phyloP scores from a whole-genome alignment of 2,329 filamentous ascomycete genomes.

The Triangularia setosa region DNA sequence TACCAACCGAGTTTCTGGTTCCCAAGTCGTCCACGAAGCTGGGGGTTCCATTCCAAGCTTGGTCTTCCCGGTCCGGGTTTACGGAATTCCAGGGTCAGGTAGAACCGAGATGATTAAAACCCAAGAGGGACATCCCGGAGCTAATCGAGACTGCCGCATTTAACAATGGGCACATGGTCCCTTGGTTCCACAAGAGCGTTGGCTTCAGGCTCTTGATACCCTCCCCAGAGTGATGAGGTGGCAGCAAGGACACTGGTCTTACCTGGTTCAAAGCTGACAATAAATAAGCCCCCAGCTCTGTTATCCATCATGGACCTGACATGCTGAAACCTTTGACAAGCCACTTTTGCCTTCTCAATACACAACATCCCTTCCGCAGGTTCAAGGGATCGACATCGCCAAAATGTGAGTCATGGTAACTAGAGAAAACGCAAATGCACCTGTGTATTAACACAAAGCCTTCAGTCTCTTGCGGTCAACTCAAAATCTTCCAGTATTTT shows the following conservation, averaged over 20 bases:
- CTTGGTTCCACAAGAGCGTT: constrained; percentile 16
- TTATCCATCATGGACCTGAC: background rate
- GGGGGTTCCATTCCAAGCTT: background rate
- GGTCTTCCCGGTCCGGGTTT: background rate
- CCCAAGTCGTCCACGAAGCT: constrained; percentile 3
- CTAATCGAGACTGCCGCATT: constrained; percentile 10
- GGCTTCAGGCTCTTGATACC: constrained; percentile 11
- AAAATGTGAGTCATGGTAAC: background rate
- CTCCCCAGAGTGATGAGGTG: constrained; percentile 5
- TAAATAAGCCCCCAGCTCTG: constrained; percentile 14
- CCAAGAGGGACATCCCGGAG: constrained; percentile 20
- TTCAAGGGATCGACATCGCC: background rate
- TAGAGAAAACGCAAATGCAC: background rate
- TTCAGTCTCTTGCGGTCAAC: background rate
- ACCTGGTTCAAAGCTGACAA: background rate
- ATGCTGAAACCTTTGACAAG: background rate
- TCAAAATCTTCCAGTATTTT: background rate
- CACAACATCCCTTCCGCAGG: background rate
- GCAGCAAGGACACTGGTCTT: background rate
- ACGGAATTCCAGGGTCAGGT: constrained; percentile 4
- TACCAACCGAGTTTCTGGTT: constrained; percentile 18
- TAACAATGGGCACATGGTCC: constrained; percentile 10
- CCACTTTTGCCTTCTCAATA: too few relatives aligned
- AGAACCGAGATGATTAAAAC: constrained; percentile 7
- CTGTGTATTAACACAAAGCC: background rate